Evolutionary conservation across 1,139 yeast species (phyloP).

Genomic region (Sugiyamaella paludigena): DNA sequence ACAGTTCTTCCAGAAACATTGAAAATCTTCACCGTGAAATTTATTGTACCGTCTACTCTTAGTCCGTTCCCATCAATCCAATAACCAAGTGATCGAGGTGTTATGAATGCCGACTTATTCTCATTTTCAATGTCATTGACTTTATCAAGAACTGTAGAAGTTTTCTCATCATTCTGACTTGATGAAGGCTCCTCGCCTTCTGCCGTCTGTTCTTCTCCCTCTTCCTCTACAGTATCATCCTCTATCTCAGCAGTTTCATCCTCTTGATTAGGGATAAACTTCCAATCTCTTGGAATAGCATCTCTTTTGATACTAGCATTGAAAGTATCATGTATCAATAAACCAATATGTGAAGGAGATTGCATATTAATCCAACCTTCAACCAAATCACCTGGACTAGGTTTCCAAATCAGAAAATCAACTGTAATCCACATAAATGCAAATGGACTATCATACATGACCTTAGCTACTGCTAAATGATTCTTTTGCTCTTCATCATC

Average conservation of each 20-base stretch:
- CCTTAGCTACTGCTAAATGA: constrained; percentile 52
- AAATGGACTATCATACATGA: constrained; percentile 82
- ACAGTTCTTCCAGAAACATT: constrained; percentile 79
- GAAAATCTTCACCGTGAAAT: constrained; percentile 68
- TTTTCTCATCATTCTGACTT: not conserved
- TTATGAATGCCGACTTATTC: not conserved
- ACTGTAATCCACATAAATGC: constrained; percentile 83
- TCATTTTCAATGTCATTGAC: not conserved
- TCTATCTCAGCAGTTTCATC: constrained; percentile 45
- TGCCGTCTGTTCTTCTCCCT: constrained; percentile 12
- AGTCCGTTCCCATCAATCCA: constrained; percentile 79
- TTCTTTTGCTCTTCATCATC: constrained; percentile 25
- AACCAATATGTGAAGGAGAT: constrained; percentile 92
- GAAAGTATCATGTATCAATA: constrained; percentile 86
- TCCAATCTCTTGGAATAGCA: constrained; percentile 81
- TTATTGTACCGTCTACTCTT: constrained; percentile 75
- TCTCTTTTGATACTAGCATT: constrained; percentile 88
- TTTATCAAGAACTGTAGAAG: constrained; percentile 4
- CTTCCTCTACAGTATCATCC: constrained; percentile 29
- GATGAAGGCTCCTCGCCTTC: constrained; percentile 5
- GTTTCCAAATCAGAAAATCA: constrained; percentile 87
- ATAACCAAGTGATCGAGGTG: constrained; percentile 65
- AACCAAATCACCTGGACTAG: constrained; percentile 74
- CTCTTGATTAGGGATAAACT: constrained; percentile 72
- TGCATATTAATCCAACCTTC: constrained; percentile 91